Evolutionary conservation across 1,139 yeast species (phyloP), one percentile per base, ranked within the genome.

Genomic region (Kluyveromyces marxianus): DNA sequence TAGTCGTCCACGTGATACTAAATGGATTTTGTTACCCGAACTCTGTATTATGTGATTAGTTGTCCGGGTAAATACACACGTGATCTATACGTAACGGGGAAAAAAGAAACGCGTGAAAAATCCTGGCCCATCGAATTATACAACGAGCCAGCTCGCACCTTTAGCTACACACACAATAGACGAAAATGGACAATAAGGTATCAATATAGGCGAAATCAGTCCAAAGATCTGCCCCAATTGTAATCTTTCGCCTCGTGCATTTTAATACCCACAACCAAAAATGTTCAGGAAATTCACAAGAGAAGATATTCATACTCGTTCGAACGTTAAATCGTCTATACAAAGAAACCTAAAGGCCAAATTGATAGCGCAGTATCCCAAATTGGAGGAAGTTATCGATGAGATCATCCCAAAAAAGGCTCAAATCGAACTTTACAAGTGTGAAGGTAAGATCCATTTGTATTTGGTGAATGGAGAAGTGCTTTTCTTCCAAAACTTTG

Each of bases 311-410:
- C 95, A 88, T 59, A 83, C 96, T 8, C 83, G 94, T 54, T 82
- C 97, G 10, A 90, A 89, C 62, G 83, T 89, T 66, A 90, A 90
- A 67, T 87, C 96, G 1, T 89, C 97, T 1, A 92, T 84, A 8
- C 96, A 89, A 63, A 77, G 97, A 66, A 85, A 86, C 6, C 73
- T 90, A 54, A 86, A 86, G 63, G 57, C 83, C 34, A 85, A 81
- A 57, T 73, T 90, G 45, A 83, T 83, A 2, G 71, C 72, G 7
- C 87, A 83, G 63, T 90, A 82, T 61, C 89, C 89, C 26, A 70
- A 68, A 34, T 68, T 88, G 53, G 95, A 86, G 59, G 76, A 80
- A 4, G 80, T 76, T 28, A 83, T 89, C 42, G 97, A 89, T 58
- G 85, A 78, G 43, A 69, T 90, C 52, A 77, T 90, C 58, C 97